Percentiles rank a stretch among this genome's conserved stretches.
phyloP scores from a whole-genome alignment of 179 eudicot genomes.

The Actinidia arguta region DNA sequence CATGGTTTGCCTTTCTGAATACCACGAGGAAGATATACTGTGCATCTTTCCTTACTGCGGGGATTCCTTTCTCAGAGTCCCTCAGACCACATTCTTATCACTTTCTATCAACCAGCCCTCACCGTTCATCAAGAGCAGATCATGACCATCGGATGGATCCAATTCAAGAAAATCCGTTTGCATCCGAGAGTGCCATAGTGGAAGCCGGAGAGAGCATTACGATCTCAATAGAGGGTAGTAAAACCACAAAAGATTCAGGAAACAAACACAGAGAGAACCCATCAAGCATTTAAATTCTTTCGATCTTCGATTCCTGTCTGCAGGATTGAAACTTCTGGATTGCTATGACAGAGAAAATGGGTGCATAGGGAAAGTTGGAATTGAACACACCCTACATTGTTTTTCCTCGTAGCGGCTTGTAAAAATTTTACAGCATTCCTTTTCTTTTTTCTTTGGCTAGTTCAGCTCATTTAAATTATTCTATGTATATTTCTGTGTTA shows the following conservation, averaged over 20 bases:
- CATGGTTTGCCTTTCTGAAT: conserved; percentile 83
- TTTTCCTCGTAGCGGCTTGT: too few species aligned
- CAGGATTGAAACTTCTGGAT: conserved; percentile 7
- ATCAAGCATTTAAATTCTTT: conserved; percentile 40
- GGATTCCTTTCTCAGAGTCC: conserved; percentile 58
- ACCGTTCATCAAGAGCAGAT: conserved; percentile 39
- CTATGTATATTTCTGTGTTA: too few species aligned
- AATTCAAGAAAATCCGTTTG: conserved; percentile 35
- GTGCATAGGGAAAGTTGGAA: conserved; percentile 1
- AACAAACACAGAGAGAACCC: conserved; percentile 58
- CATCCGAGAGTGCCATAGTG: conserved; percentile 23
- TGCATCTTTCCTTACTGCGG: conserved; percentile 89
- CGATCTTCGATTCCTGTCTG: background rate
- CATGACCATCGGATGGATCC: conserved; percentile 39
- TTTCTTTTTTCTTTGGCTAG: too few species aligned
- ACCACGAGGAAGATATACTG: conserved; percentile 70
- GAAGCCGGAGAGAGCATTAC: conserved; percentile 31
- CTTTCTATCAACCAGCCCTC: conserved; percentile 32
- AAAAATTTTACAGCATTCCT: too few species aligned
- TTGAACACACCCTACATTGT: background rate
- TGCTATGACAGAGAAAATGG: background rate
- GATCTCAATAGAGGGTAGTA: conserved; percentile 31
- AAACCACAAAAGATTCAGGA: conserved; percentile 31
- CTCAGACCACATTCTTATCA: conserved; percentile 37
- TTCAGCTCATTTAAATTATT: too few species aligned